Percentiles rank a stretch among this genome's conserved stretches.
These are phyloP conservation scores for Sugiyamaella grinbergsii DNA, from an alignment of 1,139 yeast genomes.

Conservation along the genomic window DNA sequence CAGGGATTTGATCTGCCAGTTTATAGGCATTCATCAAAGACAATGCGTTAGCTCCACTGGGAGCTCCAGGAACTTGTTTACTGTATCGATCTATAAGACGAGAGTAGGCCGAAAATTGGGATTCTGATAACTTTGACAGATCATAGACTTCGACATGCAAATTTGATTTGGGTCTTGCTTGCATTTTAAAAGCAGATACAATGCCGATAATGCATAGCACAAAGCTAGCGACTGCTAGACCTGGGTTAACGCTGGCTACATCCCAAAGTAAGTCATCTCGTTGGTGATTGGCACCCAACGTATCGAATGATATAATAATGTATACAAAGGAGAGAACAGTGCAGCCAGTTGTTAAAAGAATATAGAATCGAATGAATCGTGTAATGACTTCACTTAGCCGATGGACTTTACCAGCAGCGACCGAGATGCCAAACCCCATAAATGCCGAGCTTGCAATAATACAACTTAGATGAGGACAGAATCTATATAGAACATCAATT, in stretches of 20 bases:
- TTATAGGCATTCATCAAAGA: constrained; percentile 47
- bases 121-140: constrained; percentile 37
- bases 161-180: constrained; percentile 36
- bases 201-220: constrained; percentile 30
- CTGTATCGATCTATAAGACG: constrained; percentile 45
- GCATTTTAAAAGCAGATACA: constrained; percentile 30
- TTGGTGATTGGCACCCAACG: constrained; percentile 16
- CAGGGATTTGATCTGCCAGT: constrained; percentile 37
- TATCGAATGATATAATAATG: constrained; percentile 29
- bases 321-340: constrained; percentile 31
- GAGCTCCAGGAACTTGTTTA: constrained; percentile 44
- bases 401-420: constrained; percentile 34
- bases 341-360: constrained; percentile 26
- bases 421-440: constrained; percentile 34
- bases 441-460: constrained; percentile 31
- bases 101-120: constrained; percentile 47
- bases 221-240: constrained; percentile 33
- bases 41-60: constrained; percentile 45
- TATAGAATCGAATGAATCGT: constrained; percentile 31
- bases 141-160: constrained; percentile 46
- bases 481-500: constrained; percentile 20
- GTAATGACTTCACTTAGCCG: constrained; percentile 34
- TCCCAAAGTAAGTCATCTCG: constrained; percentile 12
- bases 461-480: constrained; percentile 32
- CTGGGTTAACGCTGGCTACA: constrained; percentile 34